phyloP scores from a whole-genome alignment of 176 grass and related monocot genomes.

The Carex scoparia region DNA sequence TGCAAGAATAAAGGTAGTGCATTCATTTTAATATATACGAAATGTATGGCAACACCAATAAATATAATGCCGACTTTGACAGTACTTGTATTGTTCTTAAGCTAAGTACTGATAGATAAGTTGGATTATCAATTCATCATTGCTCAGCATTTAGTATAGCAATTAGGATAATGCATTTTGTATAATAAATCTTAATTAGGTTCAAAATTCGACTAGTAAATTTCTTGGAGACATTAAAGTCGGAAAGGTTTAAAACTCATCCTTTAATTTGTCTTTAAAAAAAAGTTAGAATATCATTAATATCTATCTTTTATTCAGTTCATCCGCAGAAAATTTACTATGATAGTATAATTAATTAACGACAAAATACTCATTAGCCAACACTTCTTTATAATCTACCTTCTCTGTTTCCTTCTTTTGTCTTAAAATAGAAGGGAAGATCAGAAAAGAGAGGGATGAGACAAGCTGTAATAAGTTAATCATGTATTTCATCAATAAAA shows the following conservation, averaged over 20 bases:
- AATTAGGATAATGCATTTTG: too few species aligned
- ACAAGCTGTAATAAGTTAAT: background rate
- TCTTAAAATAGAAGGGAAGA: background rate
- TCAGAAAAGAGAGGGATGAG: background rate
- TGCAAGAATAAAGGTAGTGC: background rate
- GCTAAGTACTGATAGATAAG: background rate
- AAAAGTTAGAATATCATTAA: background rate
- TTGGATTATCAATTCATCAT: too few species aligned
- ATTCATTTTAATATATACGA: background rate
- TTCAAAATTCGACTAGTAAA: too few species aligned
- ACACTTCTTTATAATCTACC: background rate
- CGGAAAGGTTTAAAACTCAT: too few species aligned
- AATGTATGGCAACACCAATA: background rate
- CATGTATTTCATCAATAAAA: too few species aligned
- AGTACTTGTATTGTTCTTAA: background rate
- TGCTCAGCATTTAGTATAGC: too few species aligned
- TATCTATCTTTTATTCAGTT: background rate
- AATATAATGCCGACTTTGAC: background rate
- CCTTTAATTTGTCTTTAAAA: too few species aligned
- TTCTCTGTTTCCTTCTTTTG: background rate
- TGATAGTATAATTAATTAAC: background rate
- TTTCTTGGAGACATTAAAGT: too few species aligned
- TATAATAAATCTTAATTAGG: too few species aligned
- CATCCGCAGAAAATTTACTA: background rate
- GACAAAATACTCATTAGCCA: background rate